Conservation (phyloP, 164 flowering plant genomes). For the Vitis labrusca region DNA sequence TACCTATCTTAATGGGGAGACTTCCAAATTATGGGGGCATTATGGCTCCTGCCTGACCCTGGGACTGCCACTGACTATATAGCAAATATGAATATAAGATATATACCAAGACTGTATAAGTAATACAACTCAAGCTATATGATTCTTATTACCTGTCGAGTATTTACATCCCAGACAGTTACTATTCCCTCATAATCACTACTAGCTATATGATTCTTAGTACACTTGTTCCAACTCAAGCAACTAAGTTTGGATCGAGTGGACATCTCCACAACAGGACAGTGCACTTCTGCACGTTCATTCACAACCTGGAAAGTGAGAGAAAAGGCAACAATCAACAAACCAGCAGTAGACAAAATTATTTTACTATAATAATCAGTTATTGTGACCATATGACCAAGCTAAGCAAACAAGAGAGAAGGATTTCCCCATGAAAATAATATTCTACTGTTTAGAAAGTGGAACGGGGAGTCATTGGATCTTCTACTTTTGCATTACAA, state of each 20-base stretch:
- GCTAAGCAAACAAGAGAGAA: not conserved
- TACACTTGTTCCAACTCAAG: slow-evolving; percentile 92
- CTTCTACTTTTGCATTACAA: no score
- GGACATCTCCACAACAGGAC: slow-evolving; percentile 90
- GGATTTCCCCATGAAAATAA: no score
- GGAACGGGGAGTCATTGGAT: no score
- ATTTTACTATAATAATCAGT: not conserved
- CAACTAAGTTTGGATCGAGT: slow-evolving; percentile 95
- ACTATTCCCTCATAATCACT: slow-evolving; percentile 97
- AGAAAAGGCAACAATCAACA: not conserved
- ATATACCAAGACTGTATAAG: not conserved
- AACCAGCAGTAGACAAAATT: not conserved
- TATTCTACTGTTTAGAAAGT: no score
- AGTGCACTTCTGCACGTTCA: slow-evolving; percentile 79
- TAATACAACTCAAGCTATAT: not conserved
- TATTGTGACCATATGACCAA: not conserved
- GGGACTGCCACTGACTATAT: no score
- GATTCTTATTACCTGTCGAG: slow-evolving; percentile 62
- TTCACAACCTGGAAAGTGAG: slow-evolving; percentile 67
- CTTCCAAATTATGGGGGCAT: no score
- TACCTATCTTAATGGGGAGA: no score
- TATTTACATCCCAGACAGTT: slow-evolving; percentile 96
- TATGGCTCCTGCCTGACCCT: no score
- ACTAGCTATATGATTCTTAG: slow-evolving; percentile 83
- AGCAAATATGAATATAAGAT: no score